These are phyloP conservation scores for Boletus subcaerulescens DNA, from an alignment of 768 basidiomycete species.

Conservation along the genomic window DNA sequence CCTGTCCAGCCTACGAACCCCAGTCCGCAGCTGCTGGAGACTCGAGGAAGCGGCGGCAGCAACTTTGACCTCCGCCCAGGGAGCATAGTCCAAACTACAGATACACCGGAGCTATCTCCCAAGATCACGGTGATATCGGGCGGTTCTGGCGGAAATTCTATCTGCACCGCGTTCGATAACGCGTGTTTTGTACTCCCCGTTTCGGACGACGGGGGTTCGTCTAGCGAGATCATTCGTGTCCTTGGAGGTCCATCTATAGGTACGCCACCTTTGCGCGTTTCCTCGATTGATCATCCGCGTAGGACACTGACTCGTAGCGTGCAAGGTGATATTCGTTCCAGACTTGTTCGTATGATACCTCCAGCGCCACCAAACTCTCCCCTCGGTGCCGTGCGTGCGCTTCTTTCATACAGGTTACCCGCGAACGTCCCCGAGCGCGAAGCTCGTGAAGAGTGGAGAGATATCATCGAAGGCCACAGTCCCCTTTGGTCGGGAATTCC, in stretches of 20 bases:
- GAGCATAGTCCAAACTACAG: slow-evolving; percentile 2
- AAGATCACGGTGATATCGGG: slow-evolving; percentile 82
- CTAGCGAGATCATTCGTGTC: slow-evolving; percentile 91
- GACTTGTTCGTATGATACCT: slow-evolving; percentile 86
- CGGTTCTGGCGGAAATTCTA: slow-evolving; percentile 91
- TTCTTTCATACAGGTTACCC: slow-evolving; percentile 81
- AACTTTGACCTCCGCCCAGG: slow-evolving; percentile 1
- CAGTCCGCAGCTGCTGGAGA: slow-evolving; percentile 19
- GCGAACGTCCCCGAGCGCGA: slow-evolving; percentile 62
- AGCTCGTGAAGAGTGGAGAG: slow-evolving; percentile 87
- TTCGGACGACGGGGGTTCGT: slow-evolving; percentile 94
- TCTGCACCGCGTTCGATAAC: slow-evolving; percentile 77
- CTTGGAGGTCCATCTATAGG: slow-evolving; percentile 85
- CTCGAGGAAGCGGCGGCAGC: slow-evolving; percentile 6
- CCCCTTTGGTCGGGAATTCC: slow-evolving; percentile 83
- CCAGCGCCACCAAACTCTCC: slow-evolving; percentile 54
- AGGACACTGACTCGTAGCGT: slow-evolving; percentile 3
- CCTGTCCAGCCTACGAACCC: slow-evolving; percentile 42
- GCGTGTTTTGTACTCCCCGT: slow-evolving; percentile 88
- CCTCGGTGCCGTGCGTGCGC: slow-evolving; percentile 66
- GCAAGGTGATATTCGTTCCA: slow-evolving; percentile 82
- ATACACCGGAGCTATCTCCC: slow-evolving; percentile 16
- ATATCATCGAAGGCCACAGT: slow-evolving; percentile 87
- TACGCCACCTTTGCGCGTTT: slow-evolving; percentile 26
- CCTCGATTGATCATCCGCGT: slow-evolving; percentile 12